These are phyloP conservation scores for Podospora anserina DNA, from an alignment of 495 filamentous ascomycete genomes.

Conservation along the genomic window DNA sequence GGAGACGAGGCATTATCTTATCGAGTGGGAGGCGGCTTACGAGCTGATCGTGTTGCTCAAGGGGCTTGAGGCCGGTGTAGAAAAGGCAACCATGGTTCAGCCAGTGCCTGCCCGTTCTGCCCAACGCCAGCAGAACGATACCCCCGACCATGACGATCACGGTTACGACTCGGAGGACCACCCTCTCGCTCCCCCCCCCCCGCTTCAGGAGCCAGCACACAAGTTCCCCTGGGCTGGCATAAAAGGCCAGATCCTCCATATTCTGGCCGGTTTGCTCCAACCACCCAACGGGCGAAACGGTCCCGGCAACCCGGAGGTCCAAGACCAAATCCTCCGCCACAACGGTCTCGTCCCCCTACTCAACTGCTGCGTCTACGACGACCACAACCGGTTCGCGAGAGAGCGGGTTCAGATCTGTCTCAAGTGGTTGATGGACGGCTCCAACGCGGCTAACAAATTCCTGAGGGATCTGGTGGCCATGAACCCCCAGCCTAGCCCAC, in stretches of 20 bases:
- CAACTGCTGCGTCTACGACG: conserved; percentile 80
- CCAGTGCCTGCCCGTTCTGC: conserved; percentile 22
- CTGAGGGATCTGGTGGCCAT: conserved; percentile 57
- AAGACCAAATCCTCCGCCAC: conserved; percentile 76
- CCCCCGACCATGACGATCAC: conserved; percentile 31
- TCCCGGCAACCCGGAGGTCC: conserved; percentile 73
- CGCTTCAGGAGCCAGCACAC: conserved; percentile 70
- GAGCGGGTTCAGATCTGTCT: conserved; percentile 90
- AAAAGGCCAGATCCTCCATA: conserved; percentile 86
- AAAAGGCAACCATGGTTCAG: conserved; percentile 52
- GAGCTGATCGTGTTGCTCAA: conserved; percentile 82
- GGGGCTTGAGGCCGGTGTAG: conserved; percentile 79
- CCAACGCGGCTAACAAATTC: conserved; percentile 71
- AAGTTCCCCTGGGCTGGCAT: conserved; percentile 92
- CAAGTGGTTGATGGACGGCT: conserved; percentile 84
- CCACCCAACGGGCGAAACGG: conserved; percentile 47
- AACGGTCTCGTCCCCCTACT: conserved; percentile 84
- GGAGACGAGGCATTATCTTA: conserved; percentile 60
- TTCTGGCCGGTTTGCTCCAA: conserved; percentile 74
- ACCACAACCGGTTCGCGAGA: conserved; percentile 83
- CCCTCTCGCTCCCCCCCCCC: conserved; percentile 55
- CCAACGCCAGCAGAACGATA: conserved; percentile 16
- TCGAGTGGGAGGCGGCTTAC: conserved; percentile 82
- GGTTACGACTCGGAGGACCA: conserved; percentile 45
- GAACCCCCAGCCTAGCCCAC: conserved; percentile 31